Conservation (phyloP, 1,139 yeast genomes). For the Magnusiomyces fungicola region DNA sequence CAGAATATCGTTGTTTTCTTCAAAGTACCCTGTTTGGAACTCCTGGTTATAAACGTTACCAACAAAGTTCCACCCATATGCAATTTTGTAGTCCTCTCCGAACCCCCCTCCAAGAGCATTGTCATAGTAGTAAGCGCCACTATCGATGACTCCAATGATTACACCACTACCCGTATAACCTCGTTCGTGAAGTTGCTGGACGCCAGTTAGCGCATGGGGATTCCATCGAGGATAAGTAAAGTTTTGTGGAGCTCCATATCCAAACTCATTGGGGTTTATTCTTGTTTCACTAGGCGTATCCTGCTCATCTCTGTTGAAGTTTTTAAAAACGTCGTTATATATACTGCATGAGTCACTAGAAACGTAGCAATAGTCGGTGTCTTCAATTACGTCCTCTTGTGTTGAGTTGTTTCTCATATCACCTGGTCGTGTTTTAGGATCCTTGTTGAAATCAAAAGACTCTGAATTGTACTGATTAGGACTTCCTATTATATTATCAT, state of each 20-base stretch:
- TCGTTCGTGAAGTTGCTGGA: constrained; percentile 15
- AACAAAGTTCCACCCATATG: constrained; percentile 16
- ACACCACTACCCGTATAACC: constrained; percentile 16
- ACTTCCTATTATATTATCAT: background rate
- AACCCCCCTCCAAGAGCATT: constrained; percentile 18
- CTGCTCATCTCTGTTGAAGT: background rate
- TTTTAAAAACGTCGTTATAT: background rate
- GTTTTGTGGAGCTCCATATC: background rate
- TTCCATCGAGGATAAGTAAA: constrained; percentile 12
- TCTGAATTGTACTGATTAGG: background rate
- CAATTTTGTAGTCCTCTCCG: constrained; percentile 16
- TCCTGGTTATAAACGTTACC: constrained; percentile 2
- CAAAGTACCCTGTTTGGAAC: background rate
- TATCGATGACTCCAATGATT: constrained; percentile 16
- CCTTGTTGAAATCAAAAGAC: background rate
- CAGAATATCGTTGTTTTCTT: constrained; percentile 9
- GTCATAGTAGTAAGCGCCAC: constrained; percentile 16
- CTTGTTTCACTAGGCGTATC: background rate
- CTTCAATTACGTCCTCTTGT: background rate
- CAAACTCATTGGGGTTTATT: background rate
- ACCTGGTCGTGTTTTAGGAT: too few relatives aligned
- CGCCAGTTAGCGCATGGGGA: constrained; percentile 19
- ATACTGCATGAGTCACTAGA: background rate
- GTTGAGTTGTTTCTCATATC: too few relatives aligned
- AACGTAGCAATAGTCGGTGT: background rate